phyloP scores from a whole-genome alignment of 306 rosid genomes.

The Calophaca sinica region DNA sequence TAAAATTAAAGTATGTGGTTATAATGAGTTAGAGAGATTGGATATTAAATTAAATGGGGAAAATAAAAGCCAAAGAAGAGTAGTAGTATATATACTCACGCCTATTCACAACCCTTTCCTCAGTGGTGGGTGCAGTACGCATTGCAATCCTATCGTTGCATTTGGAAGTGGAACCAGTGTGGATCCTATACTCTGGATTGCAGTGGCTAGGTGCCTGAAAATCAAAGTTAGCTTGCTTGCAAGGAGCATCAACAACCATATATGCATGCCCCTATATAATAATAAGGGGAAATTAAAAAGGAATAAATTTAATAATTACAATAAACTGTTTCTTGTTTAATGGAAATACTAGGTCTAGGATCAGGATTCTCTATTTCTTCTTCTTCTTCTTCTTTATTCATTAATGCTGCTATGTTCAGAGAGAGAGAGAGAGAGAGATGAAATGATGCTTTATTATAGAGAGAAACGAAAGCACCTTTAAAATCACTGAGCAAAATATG shows the following conservation, averaged over 20 bases:
- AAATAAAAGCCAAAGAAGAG: too few relatives aligned
- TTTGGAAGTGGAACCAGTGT: slow-evolving; percentile 81
- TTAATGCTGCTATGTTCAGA: neutral
- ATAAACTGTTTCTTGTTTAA: too few relatives aligned
- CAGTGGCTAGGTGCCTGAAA: slow-evolving; percentile 60
- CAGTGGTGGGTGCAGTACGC: slow-evolving; percentile 59
- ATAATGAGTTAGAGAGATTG: neutral
- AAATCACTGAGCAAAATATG: slow-evolving; percentile 52
- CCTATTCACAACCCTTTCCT: slow-evolving; percentile 78
- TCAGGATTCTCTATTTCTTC: neutral
- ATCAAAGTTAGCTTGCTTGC: neutral
- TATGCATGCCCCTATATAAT: too few relatives aligned
- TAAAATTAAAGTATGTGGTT: neutral
- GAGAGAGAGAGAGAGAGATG: neutral
- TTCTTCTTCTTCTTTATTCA: neutral
- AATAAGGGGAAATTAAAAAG: neutral
- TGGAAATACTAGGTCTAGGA: neutral
- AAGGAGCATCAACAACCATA: too few relatives aligned
- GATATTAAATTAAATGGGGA: too few relatives aligned
- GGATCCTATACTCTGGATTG: slow-evolving; percentile 67
- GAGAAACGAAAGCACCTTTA: slow-evolving; percentile 47
- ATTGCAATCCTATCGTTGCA: slow-evolving; percentile 78
- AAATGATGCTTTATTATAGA: slow-evolving; percentile 46
- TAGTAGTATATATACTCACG: slow-evolving; percentile 61
- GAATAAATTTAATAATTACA: too few relatives aligned